Base-by-base conservation (phyloP, 345 rosid species). In the Arabis hirsuta region DNA sequence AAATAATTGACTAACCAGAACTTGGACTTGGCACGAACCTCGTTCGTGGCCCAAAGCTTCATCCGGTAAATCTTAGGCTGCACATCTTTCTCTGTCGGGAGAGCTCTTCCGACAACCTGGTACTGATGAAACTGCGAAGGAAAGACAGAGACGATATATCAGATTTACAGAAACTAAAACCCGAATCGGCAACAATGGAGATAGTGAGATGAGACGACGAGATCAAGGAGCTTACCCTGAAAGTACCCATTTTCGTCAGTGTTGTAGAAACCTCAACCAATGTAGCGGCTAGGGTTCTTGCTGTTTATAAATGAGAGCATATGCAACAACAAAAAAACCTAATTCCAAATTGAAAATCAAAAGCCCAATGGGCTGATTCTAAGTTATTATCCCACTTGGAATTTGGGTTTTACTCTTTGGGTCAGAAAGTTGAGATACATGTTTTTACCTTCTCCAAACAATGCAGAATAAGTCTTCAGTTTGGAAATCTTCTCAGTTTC, bases 41-140 rank as follows among this genome's bases (percentile, higher is more conserved):
- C 88, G 62, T 86, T 86, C 19, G 88, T 84, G 6, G 88, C 91
- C 88, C 91, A 87, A 0, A 83, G 84, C 76, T 87, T 87, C 91
- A 87, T 87, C 52, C 88, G 32, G 77, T 84, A 87, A 44, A 87
- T 84, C 84, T 87, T 84, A 7, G 91, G 91, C 1, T 83, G 88
- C 53, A 62, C 87, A 78, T 84, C 87, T 2, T 58, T 42, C 69
- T 87, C 87, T 1, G 87, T 78, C n/a, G 91, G 91, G 59, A 83
- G 79, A 55, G 85, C 88, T 77, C 88, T 80, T 20, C 88, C 91
- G 13, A 83, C 91, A 68, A 86, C 88, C 79, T 86, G 90, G 80
- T 86, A 84, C 79, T 86, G 87, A 46, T 84, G 90, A 78, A 82
- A 81, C 88, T 86, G 83, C 82, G 0, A 32, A 34, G 2, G n/a